Conservation (phyloP, 2,329 filamentous ascomycete species). For the Thielaviopsis musarum region DNA sequence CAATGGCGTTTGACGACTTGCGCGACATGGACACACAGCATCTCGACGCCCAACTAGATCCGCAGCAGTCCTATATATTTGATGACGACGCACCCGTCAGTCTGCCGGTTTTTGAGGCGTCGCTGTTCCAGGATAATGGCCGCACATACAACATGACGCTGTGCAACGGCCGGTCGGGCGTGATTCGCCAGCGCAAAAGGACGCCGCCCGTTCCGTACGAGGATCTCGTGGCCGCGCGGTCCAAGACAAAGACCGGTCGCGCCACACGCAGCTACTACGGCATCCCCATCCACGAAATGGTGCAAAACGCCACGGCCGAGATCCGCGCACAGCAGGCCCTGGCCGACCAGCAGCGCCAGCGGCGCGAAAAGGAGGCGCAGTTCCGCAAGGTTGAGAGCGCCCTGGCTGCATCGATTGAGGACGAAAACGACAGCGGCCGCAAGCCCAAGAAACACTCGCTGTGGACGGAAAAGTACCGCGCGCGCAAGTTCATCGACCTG, state of each 20-base stretch:
- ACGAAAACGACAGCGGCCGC: constrained; percentile 15
- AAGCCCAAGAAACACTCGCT: constrained; percentile 40
- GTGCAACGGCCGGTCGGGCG: constrained; percentile 38
- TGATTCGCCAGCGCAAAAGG: constrained; percentile 37
- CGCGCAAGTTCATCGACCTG: constrained; percentile 77
- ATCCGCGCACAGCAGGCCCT: constrained; percentile 19
- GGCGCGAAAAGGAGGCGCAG: neutral
- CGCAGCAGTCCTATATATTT: neutral
- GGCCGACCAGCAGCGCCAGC: constrained; percentile 1
- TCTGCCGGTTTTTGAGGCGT: constrained; percentile 7
- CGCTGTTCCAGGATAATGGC: constrained; percentile 14
- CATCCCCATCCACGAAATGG: constrained; percentile 71
- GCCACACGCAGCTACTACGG: constrained; percentile 74
- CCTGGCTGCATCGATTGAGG: constrained; percentile 26
- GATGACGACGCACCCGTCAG: neutral
- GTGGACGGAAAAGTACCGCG: constrained; percentile 97
- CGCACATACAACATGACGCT: constrained; percentile 29
- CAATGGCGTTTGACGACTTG: neutral
- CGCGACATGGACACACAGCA: neutral
- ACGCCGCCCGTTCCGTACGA: constrained; percentile 39
- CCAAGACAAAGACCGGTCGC: constrained; percentile 46
- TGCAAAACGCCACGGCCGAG: constrained; percentile 53
- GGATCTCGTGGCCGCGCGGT: constrained; percentile 49
- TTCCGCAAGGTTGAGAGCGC: constrained; percentile 2
- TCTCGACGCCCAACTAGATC: neutral